Conservation (phyloP, 768 basidiomycete genomes). For the Amanita thiersii region DNA sequence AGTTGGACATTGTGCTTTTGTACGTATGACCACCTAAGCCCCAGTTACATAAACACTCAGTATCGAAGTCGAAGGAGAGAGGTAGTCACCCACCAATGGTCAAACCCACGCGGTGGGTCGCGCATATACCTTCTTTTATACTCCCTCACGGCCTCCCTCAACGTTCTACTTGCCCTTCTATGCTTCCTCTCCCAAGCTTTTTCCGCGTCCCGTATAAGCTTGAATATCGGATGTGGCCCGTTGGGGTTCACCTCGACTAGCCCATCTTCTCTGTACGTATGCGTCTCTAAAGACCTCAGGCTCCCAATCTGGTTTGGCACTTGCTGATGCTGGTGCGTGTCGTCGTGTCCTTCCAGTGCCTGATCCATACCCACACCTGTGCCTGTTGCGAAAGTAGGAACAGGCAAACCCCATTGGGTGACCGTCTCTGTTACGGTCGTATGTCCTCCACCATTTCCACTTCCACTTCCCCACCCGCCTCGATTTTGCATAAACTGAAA, state of each 20-base stretch:
- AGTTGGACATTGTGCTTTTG: constrained; percentile 59
- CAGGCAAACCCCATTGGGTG: too few relatives aligned
- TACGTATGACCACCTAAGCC: constrained; percentile 38
- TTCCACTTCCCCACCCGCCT: too few relatives aligned
- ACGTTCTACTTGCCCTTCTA: constrained; percentile 59
- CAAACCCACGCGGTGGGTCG: constrained; percentile 78
- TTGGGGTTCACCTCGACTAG: constrained; percentile 30
- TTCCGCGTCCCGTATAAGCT: constrained; percentile 68
- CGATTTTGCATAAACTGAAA: too few relatives aligned
- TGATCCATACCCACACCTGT: too few relatives aligned
- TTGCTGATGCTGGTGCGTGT: constrained; percentile 1
- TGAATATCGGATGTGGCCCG: constrained; percentile 67
- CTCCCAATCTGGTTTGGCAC: background rate
- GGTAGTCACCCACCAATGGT: constrained; percentile 55
- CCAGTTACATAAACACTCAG: background rate
- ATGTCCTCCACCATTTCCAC: too few relatives aligned
- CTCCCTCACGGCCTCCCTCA: constrained; percentile 69
- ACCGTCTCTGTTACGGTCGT: too few relatives aligned
- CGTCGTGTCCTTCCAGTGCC: too few relatives aligned
- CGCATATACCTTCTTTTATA: constrained; percentile 70
- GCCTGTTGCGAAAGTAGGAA: too few relatives aligned
- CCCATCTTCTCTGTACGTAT: constrained; percentile 29
- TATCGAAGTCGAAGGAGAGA: background rate
- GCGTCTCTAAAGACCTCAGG: constrained; percentile 15
- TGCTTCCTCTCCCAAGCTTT: constrained; percentile 53